Conservation (phyloP, 768 basidiomycete genomes). For the Dendrothele bispora region DNA sequence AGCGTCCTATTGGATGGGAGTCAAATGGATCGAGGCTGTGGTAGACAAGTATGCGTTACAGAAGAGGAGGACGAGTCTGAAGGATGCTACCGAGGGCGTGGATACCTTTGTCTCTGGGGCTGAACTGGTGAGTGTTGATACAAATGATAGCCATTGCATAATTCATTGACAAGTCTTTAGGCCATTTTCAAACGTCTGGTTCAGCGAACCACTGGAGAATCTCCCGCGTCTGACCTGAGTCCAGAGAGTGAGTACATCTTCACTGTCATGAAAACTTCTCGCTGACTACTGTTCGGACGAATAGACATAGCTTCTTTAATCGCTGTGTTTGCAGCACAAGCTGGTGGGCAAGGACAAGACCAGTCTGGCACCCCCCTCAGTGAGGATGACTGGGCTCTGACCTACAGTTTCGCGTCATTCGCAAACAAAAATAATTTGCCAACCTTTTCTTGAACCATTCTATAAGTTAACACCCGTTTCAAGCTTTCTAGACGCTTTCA, state of each 20-base stretch:
- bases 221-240: neutral
- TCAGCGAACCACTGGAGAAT: slow-evolving; percentile 1
- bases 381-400: slow-evolving; percentile 5
- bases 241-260: neutral
- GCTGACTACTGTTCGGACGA: neutral
- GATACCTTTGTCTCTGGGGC: neutral
- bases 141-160: neutral
- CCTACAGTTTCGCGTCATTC: slow-evolving; percentile 4
- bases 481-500: slow-evolving; percentile 1
- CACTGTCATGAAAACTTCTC: too few species aligned
- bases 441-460: too few species aligned
- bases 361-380: neutral
- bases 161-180: neutral
- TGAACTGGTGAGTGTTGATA: neutral
- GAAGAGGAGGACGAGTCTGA: slow-evolving; percentile 1
- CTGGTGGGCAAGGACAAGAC: neutral
- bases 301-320: neutral
- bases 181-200: slow-evolving; percentile 1
- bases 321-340: neutral
- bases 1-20: slow-evolving; percentile 5
- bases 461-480: neutral
- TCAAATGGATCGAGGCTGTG: slow-evolving; percentile 6
- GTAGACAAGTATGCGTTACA: slow-evolving; percentile 5
- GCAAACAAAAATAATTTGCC: neutral
- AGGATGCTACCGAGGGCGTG: slow-evolving; percentile 2